These are phyloP conservation scores for Osmanthus fragrans DNA, from an alignment of 257 asterid species.

Conservation along the genomic window DNA sequence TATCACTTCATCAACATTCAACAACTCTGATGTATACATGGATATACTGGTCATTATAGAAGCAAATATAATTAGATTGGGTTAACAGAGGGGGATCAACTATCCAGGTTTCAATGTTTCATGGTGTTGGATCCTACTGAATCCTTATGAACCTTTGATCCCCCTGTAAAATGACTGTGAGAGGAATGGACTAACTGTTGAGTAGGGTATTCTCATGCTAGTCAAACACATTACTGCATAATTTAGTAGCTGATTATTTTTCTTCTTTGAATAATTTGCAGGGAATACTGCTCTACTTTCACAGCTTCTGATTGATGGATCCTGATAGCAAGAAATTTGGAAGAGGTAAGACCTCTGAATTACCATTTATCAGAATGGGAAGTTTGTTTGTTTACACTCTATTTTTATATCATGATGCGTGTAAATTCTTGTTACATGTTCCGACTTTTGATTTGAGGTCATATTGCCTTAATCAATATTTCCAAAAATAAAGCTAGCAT, in stretches of 20 bases:
- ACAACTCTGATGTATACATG: neutral
- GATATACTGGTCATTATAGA: neutral
- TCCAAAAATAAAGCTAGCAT: neutral
- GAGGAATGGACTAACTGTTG: neutral
- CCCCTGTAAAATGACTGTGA: neutral
- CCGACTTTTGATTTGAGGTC: neutral
- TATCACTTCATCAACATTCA: neutral
- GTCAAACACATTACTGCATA: neutral
- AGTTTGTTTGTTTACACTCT: neutral
- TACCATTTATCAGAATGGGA: neutral
- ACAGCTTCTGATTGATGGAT: conserved; percentile 52
- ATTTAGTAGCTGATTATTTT: neutral
- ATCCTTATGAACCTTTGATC: neutral
- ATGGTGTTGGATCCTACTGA: neutral
- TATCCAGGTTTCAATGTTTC: too few relatives aligned
- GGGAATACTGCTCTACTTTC: conserved; percentile 30
- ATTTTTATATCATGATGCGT: neutral
- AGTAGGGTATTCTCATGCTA: neutral
- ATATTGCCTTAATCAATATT: neutral
- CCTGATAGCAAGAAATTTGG: conserved; percentile 59
- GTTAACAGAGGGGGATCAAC: neutral
- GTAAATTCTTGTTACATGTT: neutral
- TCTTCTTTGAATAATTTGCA: conserved; percentile 18
- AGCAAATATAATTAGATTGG: neutral
- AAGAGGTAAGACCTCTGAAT: conserved; percentile 43